Evolutionary conservation across 768 basidiomycete species (phyloP), one percentile per base, ranked within the genome.

Genomic region (Podaxis sp.): DNA sequence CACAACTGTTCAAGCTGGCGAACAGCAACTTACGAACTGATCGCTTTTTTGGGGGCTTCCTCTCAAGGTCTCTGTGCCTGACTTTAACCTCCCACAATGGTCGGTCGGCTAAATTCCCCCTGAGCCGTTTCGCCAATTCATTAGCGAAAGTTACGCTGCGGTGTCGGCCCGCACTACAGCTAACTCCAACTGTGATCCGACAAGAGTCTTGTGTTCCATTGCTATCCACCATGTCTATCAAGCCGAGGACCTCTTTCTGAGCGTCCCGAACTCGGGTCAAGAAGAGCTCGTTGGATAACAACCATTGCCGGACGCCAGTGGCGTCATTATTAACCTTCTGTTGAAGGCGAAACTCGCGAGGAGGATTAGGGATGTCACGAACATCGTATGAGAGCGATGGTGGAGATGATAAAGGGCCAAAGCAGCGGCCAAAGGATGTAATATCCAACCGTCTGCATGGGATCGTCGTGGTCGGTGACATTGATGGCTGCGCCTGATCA

Each of bases 331-430:
- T 25, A 3, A 16, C 10, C 28, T n/a, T 42, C 25, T 59, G 37
- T 36, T 44, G 50, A 32, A 40, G 37, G 1, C 51, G 50, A 32
- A 46, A 28, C 25, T 59, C 51, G 10, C 38, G 58, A 14, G 58
- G 58, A 59, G 58, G 57, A 25, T 59, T 59, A 2, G 58, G 58
- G 21, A 59, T 35, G 16, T 44, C 27, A 21, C 58, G 50, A 35
- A 59, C 25, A 35, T 59, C 51, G 18, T 52, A 59, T 27, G 37
- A 53, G n/a, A 52, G 40, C 10, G 51, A n/a, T 18, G 58, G 50
- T 16, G 36, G 10, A 21, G 40, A 50, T 18, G 27, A 21, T 6
- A 59, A 23, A 28, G 50, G 50, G 9, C 50, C 58, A 35, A 44
- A 42, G 5, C 28, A 25, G 4, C 53, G 27, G 11, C 58, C 58